A percentile compares a stretch with the other conserved stretches of the same genome.
phyloP scores from a whole-genome alignment of 208 protist genomes.

The Kentomonas sorsogonicus region DNA sequence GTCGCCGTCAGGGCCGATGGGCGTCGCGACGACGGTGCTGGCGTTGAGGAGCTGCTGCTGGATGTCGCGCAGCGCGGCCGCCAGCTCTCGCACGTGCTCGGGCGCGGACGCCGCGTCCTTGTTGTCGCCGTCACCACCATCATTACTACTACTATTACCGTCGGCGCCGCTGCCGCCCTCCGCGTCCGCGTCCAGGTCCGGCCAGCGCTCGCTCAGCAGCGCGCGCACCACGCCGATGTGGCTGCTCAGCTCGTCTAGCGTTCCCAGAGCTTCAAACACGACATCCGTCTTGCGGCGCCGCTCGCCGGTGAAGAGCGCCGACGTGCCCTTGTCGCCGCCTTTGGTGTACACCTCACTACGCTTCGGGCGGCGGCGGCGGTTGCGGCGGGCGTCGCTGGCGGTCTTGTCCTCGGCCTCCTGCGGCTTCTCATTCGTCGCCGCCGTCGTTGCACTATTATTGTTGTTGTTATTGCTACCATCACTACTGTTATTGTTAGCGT shows the following conservation, averaged over 20 bases:
- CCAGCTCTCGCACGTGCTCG: slow-evolving; percentile 19
- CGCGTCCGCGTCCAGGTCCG: too few species aligned
- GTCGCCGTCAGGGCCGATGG: too few species aligned
- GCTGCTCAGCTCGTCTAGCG: slow-evolving; percentile 58
- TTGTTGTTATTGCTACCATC: not conserved
- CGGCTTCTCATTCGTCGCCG: not conserved
- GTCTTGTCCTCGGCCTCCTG: not conserved
- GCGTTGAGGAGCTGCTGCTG: slow-evolving; percentile 65
- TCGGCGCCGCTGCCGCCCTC: too few species aligned
- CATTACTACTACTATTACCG: too few species aligned
- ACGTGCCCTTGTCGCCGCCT: slow-evolving; percentile 58
- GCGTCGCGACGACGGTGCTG: slow-evolving; percentile 63
- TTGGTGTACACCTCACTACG: slow-evolving; percentile 56
- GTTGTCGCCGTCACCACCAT: slow-evolving; percentile 4
- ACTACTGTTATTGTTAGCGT: not conserved
- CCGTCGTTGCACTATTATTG: not conserved
- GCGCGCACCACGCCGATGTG: slow-evolving; percentile 32
- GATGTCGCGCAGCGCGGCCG: slow-evolving; percentile 28
- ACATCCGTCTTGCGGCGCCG: slow-evolving; percentile 43
- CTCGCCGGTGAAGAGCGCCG: slow-evolving; percentile 48
- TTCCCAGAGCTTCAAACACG: slow-evolving; percentile 62
- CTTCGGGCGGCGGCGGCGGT: too few species aligned
- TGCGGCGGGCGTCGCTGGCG: slow-evolving; percentile 7
- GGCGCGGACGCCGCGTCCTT: too few species aligned
- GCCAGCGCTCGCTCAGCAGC: slow-evolving; percentile 20